Base-by-base conservation (phyloP, 768 basidiomycete genomes). In the Coprinellus micaceus region DNA sequence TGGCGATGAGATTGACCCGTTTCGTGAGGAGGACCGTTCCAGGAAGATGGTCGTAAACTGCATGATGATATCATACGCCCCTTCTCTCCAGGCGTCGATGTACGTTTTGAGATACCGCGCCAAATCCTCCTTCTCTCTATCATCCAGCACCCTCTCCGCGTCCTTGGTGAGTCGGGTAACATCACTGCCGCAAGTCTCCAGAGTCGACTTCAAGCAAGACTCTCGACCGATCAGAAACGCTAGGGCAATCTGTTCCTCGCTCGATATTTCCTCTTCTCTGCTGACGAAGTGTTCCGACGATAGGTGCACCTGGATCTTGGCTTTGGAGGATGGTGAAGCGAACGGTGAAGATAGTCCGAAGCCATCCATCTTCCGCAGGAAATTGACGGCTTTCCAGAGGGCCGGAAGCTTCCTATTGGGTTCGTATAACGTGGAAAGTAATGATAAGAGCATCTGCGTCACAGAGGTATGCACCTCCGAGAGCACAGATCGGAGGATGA, bases 41-140 rank as follows among this genome's bases (percentile, higher is more conserved):
- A 94, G 82, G 70, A 98, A 96, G 60, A 97, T 94, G 37, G 92
- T 85, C 2, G 87, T 81, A 64, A 85, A 97, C 66, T 96, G 94
- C 15, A 89, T 89, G 62, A 96, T 80, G 69, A 95, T 83, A 69
- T 98, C 94, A 72, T 95, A 90, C 21, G 93, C 89, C 45, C 90
- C 87, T 72, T 98, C 95, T 52, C 94, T 78, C 87, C 95, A 97
- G 11, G 85, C 71, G 65, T 96, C 95, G 60, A 96, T 84, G 69
- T 93, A 94, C 66, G 84, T 87, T 64, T 91, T 87, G 59, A 96
- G 75, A 71, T 86, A 94, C 33, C 86, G 75, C 33, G 87, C 82
- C 43, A 90, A 77, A 56, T 91, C 90, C 56, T 87, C 86, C 55
- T 79, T 80, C 57, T 87, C 83, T 51, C 81, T 71, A 49, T 86